Evolutionary conservation across 352 stramenopile genomes (phyloP), one percentile per base, ranked within the genome.

Genomic region (Achlya hypogyna): DNA sequence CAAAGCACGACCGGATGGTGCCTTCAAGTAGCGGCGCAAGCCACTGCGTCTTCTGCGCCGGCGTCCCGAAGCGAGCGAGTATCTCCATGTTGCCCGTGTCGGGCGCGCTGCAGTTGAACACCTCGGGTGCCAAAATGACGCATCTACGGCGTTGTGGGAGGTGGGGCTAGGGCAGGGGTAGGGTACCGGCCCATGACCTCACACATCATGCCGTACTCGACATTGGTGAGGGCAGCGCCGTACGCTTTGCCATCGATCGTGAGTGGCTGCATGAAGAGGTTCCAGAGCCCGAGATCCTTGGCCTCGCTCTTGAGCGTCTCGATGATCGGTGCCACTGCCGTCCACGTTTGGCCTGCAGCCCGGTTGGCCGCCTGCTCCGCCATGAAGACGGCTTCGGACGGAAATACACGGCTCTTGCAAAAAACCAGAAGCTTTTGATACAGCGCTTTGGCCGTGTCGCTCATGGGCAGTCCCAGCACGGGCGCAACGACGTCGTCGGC

Each of bases 11-110:
- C 60, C 96, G 88, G 56, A 98, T 98, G 28, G 84, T 78, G 28
- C 95, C 95, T 40, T 97, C 81, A 12, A 98, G 79, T 29, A 99
- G 75, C 9, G 95, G 95, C 56, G 88, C 69, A 25, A 99, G 80
- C 87, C 92, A 99, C 69, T 81, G 59, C 64, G 60, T 25, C 71
- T 96, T 78, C 65, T 96, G 88, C 32, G 74, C 51, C 0, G 64
- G 27, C 14, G 75, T 94, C n/a, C 87, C 90, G 72, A 89, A 98
- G 52, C 80, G 82, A 29, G 94, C 78, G n/a, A 99, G 76, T 32
- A 98, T 96, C 76, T 99, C 95, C 96, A 99, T 99, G 80, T 99
- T 99, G 40, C 96, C 96, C 8, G 96, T 98, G 74, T 99, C 96
- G 0, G 96, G 96, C 8, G 96, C 96, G 51, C 83, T 91, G 78